Conservation (phyloP, 208 protist genomes). For the Wallacemonas sp. region DNA sequence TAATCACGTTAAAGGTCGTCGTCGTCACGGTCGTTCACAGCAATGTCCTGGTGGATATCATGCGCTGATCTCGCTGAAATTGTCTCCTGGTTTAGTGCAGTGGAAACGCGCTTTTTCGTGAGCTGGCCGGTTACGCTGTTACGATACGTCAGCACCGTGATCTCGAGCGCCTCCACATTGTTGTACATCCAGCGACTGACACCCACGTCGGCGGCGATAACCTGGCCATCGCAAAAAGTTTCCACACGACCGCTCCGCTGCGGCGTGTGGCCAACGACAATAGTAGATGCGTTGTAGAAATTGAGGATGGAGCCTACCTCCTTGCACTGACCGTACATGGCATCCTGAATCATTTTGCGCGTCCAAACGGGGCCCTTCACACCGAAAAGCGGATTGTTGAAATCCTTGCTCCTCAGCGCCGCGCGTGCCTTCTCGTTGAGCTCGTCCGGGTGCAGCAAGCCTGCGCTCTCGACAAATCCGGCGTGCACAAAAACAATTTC, state of each 20-base stretch:
- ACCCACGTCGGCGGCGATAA: conserved; percentile 77
- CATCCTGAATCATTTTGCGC: conserved; percentile 63
- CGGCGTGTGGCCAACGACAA: conserved; percentile 84
- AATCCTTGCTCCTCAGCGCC: conserved; percentile 37
- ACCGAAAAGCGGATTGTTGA: conserved; percentile 35
- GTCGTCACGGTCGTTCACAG: background rate
- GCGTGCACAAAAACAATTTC: conserved; percentile 73
- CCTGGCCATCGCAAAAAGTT: conserved; percentile 52
- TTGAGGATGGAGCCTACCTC: conserved; percentile 35
- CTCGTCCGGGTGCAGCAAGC: conserved; percentile 15
- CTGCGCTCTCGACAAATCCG: conserved; percentile 29
- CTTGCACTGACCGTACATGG: conserved; percentile 48
- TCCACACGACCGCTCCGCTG: conserved; percentile 55
- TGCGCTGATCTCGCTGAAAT: background rate
- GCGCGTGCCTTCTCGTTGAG: conserved; percentile 52
- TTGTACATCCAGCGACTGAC: conserved; percentile 79
- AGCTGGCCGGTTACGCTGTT: conserved; percentile 14
- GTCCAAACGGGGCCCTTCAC: conserved; percentile 74
- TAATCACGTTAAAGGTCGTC: conserved; percentile 26
- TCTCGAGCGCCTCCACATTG: conserved; percentile 58
- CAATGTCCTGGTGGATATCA: background rate
- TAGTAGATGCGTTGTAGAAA: conserved; percentile 36
- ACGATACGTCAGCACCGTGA: conserved; percentile 39
- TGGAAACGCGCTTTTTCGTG: conserved; percentile 25
- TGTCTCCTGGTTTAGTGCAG: conserved; percentile 28